These are phyloP conservation scores for Westerdykella ornata DNA, from an alignment of 2,329 filamentous ascomycete species.

Conservation along the genomic window DNA sequence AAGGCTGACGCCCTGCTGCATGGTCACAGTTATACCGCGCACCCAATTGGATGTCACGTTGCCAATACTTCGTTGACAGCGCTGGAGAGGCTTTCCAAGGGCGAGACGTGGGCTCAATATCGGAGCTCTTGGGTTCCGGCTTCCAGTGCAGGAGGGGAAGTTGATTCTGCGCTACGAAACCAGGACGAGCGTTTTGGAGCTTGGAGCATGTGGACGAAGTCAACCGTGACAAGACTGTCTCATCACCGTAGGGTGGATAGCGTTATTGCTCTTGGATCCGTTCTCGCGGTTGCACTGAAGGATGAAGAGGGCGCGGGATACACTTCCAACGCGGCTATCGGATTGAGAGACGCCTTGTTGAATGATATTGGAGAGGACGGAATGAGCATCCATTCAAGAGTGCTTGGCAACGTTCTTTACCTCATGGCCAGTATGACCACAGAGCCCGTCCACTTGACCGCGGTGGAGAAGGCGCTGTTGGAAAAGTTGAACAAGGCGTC, in stretches of 20 bases:
- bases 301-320: constrained; percentile 49
- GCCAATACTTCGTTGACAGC: constrained; percentile 59
- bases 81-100: constrained; percentile 38
- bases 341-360: constrained; percentile 47
- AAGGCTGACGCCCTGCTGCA: constrained; percentile 76
- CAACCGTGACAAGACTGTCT: constrained; percentile 56
- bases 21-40: constrained; percentile 81
- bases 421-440: constrained; percentile 50
- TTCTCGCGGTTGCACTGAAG: constrained; percentile 59
- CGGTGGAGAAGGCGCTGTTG: constrained; percentile 17
- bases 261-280: constrained; percentile 67
- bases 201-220: constrained; percentile 67
- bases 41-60: constrained; percentile 73
- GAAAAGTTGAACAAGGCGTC: constrained; percentile 9
- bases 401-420: constrained; percentile 56
- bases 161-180: constrained; percentile 3
- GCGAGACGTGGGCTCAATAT: constrained; percentile 9
- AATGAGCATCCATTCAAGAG: constrained; percentile 51
- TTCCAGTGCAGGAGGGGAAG: constrained; percentile 9
- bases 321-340: constrained; percentile 50
- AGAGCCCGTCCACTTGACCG: constrained; percentile 9
- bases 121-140: constrained; percentile 6
- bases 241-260: constrained; percentile 51
- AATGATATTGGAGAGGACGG: constrained; percentile 29
- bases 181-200: constrained; percentile 10